These are phyloP conservation scores for Corynespora cassiicola DNA, from an alignment of 2,329 filamentous ascomycete species.

Conservation along the genomic window DNA sequence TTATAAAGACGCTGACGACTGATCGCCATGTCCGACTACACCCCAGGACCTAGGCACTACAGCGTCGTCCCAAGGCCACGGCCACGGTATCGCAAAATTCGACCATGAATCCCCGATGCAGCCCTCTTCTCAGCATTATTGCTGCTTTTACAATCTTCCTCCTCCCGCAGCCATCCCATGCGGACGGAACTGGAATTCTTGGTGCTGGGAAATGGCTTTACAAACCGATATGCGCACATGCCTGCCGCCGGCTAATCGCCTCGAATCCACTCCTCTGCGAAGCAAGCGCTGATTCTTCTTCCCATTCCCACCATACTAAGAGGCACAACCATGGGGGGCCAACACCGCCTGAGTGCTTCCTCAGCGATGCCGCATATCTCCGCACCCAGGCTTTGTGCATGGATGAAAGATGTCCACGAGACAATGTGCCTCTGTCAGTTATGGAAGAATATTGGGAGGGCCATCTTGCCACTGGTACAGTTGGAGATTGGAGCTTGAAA, in stretches of 20 bases:
- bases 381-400: constrained; percentile 34
- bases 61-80: too few relatives aligned
- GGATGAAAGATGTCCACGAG: constrained; percentile 20
- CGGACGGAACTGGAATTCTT: constrained; percentile 15
- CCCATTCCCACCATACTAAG: too few relatives aligned
- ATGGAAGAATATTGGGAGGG: constrained; percentile 24
- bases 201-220: constrained; percentile 23
- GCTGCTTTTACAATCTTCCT: too few relatives aligned
- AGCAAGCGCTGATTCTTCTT: background rate
- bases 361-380: constrained; percentile 23
- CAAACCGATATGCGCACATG: constrained; percentile 22
- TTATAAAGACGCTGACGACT: too few relatives aligned
- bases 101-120: too few relatives aligned
- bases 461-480: constrained; percentile 13
- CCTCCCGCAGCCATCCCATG: too few relatives aligned
- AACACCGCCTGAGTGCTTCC: constrained; percentile 26
- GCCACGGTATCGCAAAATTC: too few relatives aligned
- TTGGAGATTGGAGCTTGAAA: constrained; percentile 11
- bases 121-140: too few relatives aligned
- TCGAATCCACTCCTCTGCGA: constrained; percentile 5
- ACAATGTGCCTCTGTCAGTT: constrained; percentile 10
- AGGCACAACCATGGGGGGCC: background rate
- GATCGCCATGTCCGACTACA: too few relatives aligned
- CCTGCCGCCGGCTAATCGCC: constrained; percentile 13
- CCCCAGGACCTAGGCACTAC: too few relatives aligned